phyloP scores from a whole-genome alignment of 139 green algal genomes.

The Chlorella sp. region DNA sequence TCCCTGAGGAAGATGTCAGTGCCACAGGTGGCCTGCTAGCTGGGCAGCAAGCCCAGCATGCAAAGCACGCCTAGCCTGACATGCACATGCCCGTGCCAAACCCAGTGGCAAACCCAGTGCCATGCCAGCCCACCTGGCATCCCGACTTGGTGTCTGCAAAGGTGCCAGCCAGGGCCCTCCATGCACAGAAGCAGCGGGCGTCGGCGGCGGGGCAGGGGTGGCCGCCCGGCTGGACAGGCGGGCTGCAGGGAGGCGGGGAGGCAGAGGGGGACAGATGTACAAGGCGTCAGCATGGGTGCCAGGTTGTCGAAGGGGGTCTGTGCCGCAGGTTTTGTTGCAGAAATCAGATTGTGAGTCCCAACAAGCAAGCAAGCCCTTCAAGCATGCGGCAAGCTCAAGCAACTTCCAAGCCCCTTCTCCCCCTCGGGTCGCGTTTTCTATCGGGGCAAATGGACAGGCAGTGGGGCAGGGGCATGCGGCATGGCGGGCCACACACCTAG shows the following conservation, averaged over 20 bases:
- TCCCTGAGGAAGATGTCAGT: too few relatives aligned
- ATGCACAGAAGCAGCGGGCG: conserved; percentile 9
- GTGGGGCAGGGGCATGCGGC: background rate
- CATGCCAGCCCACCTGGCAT: background rate
- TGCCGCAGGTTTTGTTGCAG: too few relatives aligned
- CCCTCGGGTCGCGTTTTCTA: too few relatives aligned
- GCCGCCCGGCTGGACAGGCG: background rate
- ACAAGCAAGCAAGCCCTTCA: too few relatives aligned
- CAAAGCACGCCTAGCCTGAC: too few relatives aligned
- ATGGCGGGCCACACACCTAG: background rate
- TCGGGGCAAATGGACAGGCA: background rate
- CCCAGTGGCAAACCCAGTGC: background rate
- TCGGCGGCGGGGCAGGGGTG: conserved; percentile 6
- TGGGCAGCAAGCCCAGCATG: background rate
- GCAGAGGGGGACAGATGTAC: background rate
- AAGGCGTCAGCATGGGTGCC: background rate
- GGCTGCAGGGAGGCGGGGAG: background rate
- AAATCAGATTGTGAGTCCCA: too few relatives aligned
- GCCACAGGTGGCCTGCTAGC: too few relatives aligned
- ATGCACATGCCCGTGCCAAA: background rate
- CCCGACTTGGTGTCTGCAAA: conserved; percentile 8
- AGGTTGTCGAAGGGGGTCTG: too few relatives aligned
- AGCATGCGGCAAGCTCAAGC: too few relatives aligned
- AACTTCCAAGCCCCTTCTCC: background rate
- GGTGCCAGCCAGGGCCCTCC: background rate